Base-by-base conservation (phyloP, 1,284 basidiomycete genomes). In the Naganishia albida region DNA sequence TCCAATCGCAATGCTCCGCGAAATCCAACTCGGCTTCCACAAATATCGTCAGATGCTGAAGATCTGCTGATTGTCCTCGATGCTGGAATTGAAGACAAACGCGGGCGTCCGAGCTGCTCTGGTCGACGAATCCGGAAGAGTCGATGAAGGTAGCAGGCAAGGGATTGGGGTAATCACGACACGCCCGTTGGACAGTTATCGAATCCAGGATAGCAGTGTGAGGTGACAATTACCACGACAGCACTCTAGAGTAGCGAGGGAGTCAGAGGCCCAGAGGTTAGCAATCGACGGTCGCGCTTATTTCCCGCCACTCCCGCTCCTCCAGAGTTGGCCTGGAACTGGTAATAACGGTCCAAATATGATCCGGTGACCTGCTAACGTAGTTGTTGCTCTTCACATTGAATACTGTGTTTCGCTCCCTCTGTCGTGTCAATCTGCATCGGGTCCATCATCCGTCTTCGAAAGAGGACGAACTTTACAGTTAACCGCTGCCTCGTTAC, bases 291-390 rank as follows among this genome's bases (percentile, higher is more conserved):
- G 6, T 34, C 34, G 34, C 34, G 34, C 34, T 34, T 34, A 34
- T 34, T 34, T 34, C 54, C 34, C 53, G 34, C 54, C 54, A n/a
- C 26, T 16, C n/a, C n/a, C 28, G 34, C 28, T 28, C 4, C 25
- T 25, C 42, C 54, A 56, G 54, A 56, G 54, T 56, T 55, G 53
- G 50, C n/a, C n/a, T n/a, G n/a, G n/a, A n/a, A n/a, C n/a, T n/a
- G n/a, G n/a, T n/a, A n/a, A n/a, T 25, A 23, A 10, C 10, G 34
- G 34, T 34, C 34, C n/a, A n/a, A n/a, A 34, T 34, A 10, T 34
- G 34, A 34, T 34, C 34, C n/a, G n/a, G 34, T 34, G 34, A 34
- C 34, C 34, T 34, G n/a, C n/a, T n/a, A n/a, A n/a, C n/a, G n/a
- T n/a, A n/a, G n/a, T n/a, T n/a, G n/a, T n/a, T n/a, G n/a, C n/a